Evolutionary conservation across 176 grass and related monocot species (phyloP).

Genomic region (Avena insularis): DNA sequence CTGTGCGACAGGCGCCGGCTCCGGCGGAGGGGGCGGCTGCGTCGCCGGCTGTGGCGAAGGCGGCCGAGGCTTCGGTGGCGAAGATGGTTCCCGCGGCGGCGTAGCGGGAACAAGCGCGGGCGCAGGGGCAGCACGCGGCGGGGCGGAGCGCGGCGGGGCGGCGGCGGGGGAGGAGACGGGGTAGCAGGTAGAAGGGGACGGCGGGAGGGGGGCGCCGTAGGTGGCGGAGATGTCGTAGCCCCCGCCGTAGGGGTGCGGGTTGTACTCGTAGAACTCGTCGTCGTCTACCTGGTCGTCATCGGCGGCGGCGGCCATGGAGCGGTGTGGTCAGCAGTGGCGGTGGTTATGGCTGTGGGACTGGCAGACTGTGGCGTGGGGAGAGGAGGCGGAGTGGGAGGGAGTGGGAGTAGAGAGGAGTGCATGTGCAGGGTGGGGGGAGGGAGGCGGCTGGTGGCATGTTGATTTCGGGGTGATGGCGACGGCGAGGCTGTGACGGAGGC

Average conservation of each 20-base stretch:
- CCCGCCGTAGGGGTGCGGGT: constrained; percentile 81
- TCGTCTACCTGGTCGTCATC: constrained; percentile 45
- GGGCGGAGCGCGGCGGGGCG: not conserved
- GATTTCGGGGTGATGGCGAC: constrained; percentile 31
- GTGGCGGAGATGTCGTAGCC: constrained; percentile 81
- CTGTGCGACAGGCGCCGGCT: constrained; percentile 37
- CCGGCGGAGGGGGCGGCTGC: not conserved
- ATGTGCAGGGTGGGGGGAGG: not conserved
- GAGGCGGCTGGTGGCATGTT: constrained; percentile 41
- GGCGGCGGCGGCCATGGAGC: constrained; percentile 20
- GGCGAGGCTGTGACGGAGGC: constrained; percentile 23
- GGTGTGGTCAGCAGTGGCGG: not conserved
- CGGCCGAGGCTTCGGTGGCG: not conserved
- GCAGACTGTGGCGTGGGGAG: not conserved
- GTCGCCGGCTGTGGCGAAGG: constrained; percentile 1
- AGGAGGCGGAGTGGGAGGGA: not conserved
- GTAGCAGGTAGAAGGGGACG: constrained; percentile 49
- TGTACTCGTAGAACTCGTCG: constrained; percentile 83
- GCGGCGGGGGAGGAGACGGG: constrained; percentile 38
- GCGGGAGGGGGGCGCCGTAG: constrained; percentile 65
- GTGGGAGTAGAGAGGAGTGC: not conserved
- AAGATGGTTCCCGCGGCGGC: not conserved
- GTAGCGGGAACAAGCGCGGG: constrained; percentile 7
- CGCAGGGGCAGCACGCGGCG: not conserved
- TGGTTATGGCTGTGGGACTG: not conserved